Base-by-base conservation (phyloP, 306 rosid genomes). In the Glycine soja region DNA sequence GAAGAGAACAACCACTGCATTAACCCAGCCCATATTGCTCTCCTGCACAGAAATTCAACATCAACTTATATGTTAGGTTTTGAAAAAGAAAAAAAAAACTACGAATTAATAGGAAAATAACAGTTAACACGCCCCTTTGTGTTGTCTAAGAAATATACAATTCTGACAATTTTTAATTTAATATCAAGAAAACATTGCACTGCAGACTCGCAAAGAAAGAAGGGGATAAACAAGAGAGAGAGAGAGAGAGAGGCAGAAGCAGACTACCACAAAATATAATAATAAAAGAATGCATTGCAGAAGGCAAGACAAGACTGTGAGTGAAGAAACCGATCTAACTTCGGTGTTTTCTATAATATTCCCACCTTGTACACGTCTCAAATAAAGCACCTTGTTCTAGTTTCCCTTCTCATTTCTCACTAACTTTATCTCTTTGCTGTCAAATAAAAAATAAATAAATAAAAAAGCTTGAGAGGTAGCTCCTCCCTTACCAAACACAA, bases 401-500 rank as follows among this genome's bases (percentile, higher is more conserved):
- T 74, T 68, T 53, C n/a, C 72, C 30, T 80, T 63, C 10, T 70
- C 40, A 78, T 14, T 6, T 14, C 15, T 56, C 62, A 38, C 63
- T 34, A 10, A 11, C 46, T 66, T 68, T 11, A 45, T 15, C 5
- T 66, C 30, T 14, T 63, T 13, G 30, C 19, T 45, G 43, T 14
- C 45, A 14, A 43, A 70, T 40, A 65, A 48, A 34, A 32, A 19
- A 34, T 3, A 62, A 30, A 30, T 24, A 30, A 36, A 14, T 63
- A 19, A 9, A 24, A 78, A 43, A 4, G 3, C 7, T 45, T 3
- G 9, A 16, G 54, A 10, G 56, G 8, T 18, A 62, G 50, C 51
- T 46, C 72, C 73, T 76, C 58, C 70, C 73, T 38, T 15, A 64
- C 34, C 87, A 54, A 74, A 83, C 72, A 64, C 61, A 18, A 61